Conservation (phyloP, 1,284 basidiomycete genomes). For the Melampsora larici-populina region DNA sequence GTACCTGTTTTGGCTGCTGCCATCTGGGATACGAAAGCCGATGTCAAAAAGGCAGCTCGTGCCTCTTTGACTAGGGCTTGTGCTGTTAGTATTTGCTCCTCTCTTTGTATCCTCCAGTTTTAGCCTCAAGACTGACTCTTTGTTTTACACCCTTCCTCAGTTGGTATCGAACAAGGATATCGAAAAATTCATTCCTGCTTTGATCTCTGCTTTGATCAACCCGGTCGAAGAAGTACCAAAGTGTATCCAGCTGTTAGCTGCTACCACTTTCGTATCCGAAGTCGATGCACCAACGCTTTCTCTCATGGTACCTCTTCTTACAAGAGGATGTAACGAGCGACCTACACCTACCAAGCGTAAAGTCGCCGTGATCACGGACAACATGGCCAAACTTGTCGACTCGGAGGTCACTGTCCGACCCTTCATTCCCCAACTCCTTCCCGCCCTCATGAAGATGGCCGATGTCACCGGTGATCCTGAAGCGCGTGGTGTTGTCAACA, state of each 20-base stretch:
- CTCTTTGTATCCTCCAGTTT: constrained; percentile 60
- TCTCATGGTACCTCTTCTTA: constrained; percentile 95
- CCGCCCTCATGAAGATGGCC: constrained; percentile 89
- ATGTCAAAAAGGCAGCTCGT: constrained; percentile 98
- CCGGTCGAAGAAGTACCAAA: constrained; percentile 98
- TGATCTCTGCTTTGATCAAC: constrained; percentile 96
- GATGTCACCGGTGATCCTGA: constrained; percentile 89
- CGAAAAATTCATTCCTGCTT: constrained; percentile 88
- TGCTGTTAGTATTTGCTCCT: constrained; percentile 60
- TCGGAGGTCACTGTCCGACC: constrained; percentile 90
- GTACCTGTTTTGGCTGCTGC: constrained; percentile 91
- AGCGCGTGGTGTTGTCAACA: constrained; percentile 80
- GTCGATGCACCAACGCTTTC: constrained; percentile 98
- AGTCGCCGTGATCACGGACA: constrained; percentile 94
- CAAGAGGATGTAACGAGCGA: constrained; percentile 93
- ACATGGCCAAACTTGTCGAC: constrained; percentile 98
- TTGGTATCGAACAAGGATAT: constrained; percentile 98
- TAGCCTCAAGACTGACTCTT: constrained; percentile 57
- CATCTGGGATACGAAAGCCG: constrained; percentile 99
- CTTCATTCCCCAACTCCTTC: constrained; percentile 91
- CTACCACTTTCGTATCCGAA: constrained; percentile 99
- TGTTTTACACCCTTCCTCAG: constrained; percentile 41
- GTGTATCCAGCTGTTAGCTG: constrained; percentile 91
- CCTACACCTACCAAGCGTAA: constrained; percentile 92
- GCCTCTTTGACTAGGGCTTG: constrained; percentile 89